These are phyloP conservation scores for Penstemon barbatus DNA, from an alignment of 257 asterid species.

Conservation along the genomic window DNA sequence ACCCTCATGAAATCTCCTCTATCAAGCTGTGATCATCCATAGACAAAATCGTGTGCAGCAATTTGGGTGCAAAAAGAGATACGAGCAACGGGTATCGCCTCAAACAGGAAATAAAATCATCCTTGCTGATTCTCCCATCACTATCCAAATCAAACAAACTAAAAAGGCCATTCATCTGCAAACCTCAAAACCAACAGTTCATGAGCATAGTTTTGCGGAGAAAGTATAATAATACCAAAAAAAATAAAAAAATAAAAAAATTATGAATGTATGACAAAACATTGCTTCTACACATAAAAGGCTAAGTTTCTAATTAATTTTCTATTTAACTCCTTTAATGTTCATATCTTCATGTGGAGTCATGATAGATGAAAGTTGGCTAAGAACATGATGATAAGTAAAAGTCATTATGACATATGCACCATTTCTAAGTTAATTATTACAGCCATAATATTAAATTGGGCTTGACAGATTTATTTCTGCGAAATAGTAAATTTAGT, in stretches of 20 bases:
- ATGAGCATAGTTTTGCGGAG: neutral
- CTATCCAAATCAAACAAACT: slow-evolving; percentile 60
- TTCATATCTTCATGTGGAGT: neutral
- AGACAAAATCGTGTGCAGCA: slow-evolving; percentile 30
- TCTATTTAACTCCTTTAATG: neutral
- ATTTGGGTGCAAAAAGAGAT: slow-evolving; percentile 61
- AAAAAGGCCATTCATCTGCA: slow-evolving; percentile 65
- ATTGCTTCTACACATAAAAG: neutral
- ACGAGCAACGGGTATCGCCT: slow-evolving; percentile 69
- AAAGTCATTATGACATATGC: too few relatives aligned
- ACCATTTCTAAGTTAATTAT: too few relatives aligned
- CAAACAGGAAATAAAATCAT: slow-evolving; percentile 59
- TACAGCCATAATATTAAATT: too few relatives aligned
- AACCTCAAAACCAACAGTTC: slow-evolving; percentile 7
- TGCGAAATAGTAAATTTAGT: too few relatives aligned
- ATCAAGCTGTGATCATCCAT: slow-evolving; percentile 30
- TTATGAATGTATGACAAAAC: neutral
- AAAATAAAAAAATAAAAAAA: too few relatives aligned
- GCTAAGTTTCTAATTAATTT: neutral
- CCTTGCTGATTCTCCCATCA: slow-evolving; percentile 70
- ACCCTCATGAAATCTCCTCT: slow-evolving; percentile 35
- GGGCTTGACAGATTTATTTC: too few relatives aligned
- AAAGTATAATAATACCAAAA: neutral
- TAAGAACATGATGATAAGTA: too few relatives aligned
- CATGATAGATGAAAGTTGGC: too few relatives aligned